Conservation (phyloP, 345 rosid species). For the Reutealis trisperma region DNA sequence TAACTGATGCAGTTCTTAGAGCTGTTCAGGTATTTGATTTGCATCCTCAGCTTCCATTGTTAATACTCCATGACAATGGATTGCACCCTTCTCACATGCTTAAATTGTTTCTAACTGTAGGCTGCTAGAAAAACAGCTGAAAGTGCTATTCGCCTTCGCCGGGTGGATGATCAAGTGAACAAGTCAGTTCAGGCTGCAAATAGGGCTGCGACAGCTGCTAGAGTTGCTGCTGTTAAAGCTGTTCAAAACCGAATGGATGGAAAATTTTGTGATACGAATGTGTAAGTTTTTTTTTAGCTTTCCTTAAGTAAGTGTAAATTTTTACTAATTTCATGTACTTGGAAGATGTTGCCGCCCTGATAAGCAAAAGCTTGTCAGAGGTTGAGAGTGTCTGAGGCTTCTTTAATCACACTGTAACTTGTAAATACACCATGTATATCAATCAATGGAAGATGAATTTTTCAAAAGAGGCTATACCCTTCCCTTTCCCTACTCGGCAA, state of each 20-base stretch:
- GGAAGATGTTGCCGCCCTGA: conserved; percentile 42
- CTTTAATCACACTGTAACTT: conserved; percentile 36
- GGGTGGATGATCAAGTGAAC: conserved; percentile 81
- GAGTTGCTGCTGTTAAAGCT: conserved; percentile 94
- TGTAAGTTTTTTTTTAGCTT: conserved; percentile 21
- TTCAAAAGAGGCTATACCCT: neutral
- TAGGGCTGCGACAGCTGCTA: conserved; percentile 88
- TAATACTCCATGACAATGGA: neutral
- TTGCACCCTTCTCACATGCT: neutral
- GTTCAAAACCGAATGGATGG: conserved; percentile 91
- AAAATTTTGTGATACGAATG: conserved; percentile 72
- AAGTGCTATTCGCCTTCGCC: conserved; percentile 53
- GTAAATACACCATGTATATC: conserved; percentile 52
- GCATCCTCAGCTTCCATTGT: conserved; percentile 1
- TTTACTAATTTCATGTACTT: conserved; percentile 30
- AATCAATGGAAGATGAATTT: conserved; percentile 42
- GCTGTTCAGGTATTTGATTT: conserved; percentile 62
- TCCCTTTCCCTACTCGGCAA: neutral
- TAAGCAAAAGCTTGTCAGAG: conserved; percentile 49
- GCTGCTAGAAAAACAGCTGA: conserved; percentile 79
- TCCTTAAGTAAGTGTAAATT: conserved; percentile 34
- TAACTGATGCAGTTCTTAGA: conserved; percentile 45
- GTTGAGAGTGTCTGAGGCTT: conserved; percentile 42
- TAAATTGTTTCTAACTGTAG: conserved; percentile 31
- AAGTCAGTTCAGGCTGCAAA: conserved; percentile 70